A percentile compares a stretch with the other conserved stretches of the same genome.
These are phyloP conservation scores for Cladosporium cucumerinum DNA, from an alignment of 2,329 filamentous ascomycete species.

Conservation along the genomic window DNA sequence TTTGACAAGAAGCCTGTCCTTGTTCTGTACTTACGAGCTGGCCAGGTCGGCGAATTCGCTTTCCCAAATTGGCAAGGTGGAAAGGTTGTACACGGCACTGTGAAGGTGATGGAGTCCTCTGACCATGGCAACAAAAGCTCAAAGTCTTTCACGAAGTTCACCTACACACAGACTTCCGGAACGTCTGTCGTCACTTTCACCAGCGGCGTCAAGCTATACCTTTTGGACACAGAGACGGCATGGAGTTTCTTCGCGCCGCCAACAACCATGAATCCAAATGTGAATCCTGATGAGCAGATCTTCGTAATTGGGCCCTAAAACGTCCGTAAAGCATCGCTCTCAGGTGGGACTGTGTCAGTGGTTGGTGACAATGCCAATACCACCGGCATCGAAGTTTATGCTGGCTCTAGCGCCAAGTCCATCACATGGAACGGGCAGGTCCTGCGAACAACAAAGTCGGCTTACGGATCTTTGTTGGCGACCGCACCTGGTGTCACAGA, in stretches of 20 bases:
- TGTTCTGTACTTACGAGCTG: conserved; percentile 42
- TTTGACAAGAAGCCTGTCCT: conserved; percentile 58
- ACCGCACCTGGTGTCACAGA: neutral
- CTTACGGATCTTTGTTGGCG: neutral
- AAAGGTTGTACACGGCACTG: conserved; percentile 16
- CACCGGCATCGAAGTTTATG: conserved; percentile 59
- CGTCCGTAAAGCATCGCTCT: neutral
- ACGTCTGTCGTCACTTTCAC: conserved; percentile 47
- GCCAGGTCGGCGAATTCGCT: conserved; percentile 23
- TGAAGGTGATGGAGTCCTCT: conserved; percentile 17
- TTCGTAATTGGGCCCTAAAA: conserved; percentile 42
- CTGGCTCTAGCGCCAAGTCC: conserved; percentile 52
- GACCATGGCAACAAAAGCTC: neutral
- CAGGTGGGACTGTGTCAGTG: conserved; percentile 31
- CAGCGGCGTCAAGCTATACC: conserved; percentile 49
- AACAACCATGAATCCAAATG: conserved; percentile 45
- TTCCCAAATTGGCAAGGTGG: conserved; percentile 15
- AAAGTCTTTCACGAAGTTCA: conserved; percentile 18
- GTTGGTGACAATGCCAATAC: conserved; percentile 38
- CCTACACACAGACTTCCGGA: conserved; percentile 21
- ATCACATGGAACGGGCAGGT: conserved; percentile 60
- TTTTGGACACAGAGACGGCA: conserved; percentile 53
- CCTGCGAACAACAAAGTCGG: neutral
- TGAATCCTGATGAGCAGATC: conserved; percentile 45
- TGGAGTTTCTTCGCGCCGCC: conserved; percentile 57